Conservation (phyloP, 495 filamentous ascomycete species). For the Hypoxylon lenormandii region DNA sequence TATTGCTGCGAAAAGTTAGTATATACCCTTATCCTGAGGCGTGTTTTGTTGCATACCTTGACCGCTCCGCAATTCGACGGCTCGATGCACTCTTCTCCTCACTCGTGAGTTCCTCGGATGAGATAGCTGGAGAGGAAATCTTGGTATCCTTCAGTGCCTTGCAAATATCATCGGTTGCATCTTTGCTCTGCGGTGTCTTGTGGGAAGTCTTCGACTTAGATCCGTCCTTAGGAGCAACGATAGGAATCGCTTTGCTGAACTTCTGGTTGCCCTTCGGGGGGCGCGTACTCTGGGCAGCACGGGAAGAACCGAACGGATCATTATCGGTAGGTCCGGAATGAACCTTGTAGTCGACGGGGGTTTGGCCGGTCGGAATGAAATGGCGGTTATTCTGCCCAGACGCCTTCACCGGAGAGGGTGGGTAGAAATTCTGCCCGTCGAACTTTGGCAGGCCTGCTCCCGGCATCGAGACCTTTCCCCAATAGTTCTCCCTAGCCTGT, state of each 20-base stretch:
- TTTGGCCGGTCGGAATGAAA: constrained; percentile 10
- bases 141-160: constrained; percentile 9
- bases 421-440: constrained; percentile 69
- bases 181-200: not conserved
- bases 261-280: constrained; percentile 39
- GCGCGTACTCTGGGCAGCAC: constrained; percentile 43
- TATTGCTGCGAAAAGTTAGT: constrained; percentile 42
- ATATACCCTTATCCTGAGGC: not conserved
- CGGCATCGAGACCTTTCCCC: constrained; percentile 60
- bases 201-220: no score
- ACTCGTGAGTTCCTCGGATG: not conserved
- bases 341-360: constrained; percentile 31
- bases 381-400: constrained; percentile 10
- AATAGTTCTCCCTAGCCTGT: constrained; percentile 63
- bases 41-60: constrained; percentile 41
- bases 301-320: constrained; percentile 56
- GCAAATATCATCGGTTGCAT: not conserved
- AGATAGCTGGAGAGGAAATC: constrained; percentile 11
- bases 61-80: constrained; percentile 44
- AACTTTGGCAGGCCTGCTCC: constrained; percentile 65
- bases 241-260: constrained; percentile 50
- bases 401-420: constrained; percentile 62
- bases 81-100: constrained; percentile 14
- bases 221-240: constrained; percentile 45
- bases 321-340: constrained; percentile 41